Conservation (phyloP, 352 stramenopile species). For the Phytophthora niederhauseri region DNA sequence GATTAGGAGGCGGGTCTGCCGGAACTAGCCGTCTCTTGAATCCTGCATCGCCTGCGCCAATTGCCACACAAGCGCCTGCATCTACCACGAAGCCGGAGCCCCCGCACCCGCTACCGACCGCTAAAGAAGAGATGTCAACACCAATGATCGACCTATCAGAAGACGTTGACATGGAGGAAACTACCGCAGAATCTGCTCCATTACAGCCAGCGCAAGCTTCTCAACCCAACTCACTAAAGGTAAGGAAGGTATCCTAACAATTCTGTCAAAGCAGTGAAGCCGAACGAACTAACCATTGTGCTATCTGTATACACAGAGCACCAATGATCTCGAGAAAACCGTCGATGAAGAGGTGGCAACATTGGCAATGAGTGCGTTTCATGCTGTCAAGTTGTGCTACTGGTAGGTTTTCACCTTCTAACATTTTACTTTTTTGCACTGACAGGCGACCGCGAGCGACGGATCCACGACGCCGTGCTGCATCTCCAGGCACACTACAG, state of each 20-base stretch:
- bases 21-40: slow-evolving; percentile 39
- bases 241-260: slow-evolving; percentile 7
- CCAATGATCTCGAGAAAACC: slow-evolving; percentile 8
- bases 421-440: neutral
- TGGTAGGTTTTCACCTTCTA: neutral
- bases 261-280: neutral
- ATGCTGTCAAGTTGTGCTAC: neutral
- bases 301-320: neutral
- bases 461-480: slow-evolving; percentile 50
- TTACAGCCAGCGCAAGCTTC: neutral
- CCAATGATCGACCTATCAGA: neutral
- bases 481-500: slow-evolving; percentile 44
- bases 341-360: slow-evolving; percentile 36
- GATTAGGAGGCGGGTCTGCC: slow-evolving; percentile 46
- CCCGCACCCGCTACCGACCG: neutral
- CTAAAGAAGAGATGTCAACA: neutral
- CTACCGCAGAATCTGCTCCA: neutral
- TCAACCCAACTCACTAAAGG: slow-evolving; percentile 1
- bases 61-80: neutral
- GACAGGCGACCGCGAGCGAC: slow-evolving; percentile 62
- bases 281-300: neutral
- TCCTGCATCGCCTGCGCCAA: neutral
- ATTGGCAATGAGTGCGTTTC: slow-evolving; percentile 53
- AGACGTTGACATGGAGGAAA: slow-evolving; percentile 27
- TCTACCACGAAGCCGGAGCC: neutral